A percentile compares a stretch with the other conserved stretches of the same genome.
Evolutionary conservation across 805 yeast species (phyloP).

Genomic region (Nakazawaea peltata): DNA sequence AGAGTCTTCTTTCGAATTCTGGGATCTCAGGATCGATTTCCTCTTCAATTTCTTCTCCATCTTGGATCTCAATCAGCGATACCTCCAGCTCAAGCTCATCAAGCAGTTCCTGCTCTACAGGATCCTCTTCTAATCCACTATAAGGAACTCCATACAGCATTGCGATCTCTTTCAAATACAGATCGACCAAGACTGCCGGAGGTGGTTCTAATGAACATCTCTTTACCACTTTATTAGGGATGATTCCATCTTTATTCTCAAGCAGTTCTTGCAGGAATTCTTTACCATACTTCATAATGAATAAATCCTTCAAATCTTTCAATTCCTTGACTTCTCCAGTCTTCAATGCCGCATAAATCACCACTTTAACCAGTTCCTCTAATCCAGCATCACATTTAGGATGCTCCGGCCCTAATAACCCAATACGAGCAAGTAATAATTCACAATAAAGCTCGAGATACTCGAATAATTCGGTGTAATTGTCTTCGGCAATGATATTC

Average conservation of each 20-base stretch:
- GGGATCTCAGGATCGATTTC: slow-evolving; percentile 13
- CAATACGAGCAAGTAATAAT: slow-evolving; percentile 64
- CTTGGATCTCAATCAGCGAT: slow-evolving; percentile 15
- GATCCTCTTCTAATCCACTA: slow-evolving; percentile 37
- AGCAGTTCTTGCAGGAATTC: slow-evolving; percentile 54
- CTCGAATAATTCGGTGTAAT: slow-evolving; percentile 71
- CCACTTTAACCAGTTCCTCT: slow-evolving; percentile 64
- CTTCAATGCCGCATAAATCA: slow-evolving; percentile 62
- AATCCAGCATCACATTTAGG: slow-evolving; percentile 47
- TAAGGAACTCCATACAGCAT: slow-evolving; percentile 70
- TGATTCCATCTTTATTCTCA: slow-evolving; percentile 40
- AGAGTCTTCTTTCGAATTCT: slow-evolving; percentile 15
- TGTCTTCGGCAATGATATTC: slow-evolving; percentile 75
- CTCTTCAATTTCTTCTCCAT: slow-evolving; percentile 15
- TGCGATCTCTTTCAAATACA: slow-evolving; percentile 77
- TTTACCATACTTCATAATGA: slow-evolving; percentile 55
- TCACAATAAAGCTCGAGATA: slow-evolving; percentile 78
- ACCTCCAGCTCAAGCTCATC: slow-evolving; percentile 22
- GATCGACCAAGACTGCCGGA: slow-evolving; percentile 47
- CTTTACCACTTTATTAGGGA: slow-evolving; percentile 60
- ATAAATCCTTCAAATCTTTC: slow-evolving; percentile 47
- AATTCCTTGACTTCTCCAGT: slow-evolving; percentile 69
- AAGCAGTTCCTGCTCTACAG: slow-evolving; percentile 13
- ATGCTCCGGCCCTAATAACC: slow-evolving; percentile 38
- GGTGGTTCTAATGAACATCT: slow-evolving; percentile 68